Conservation (phyloP, 2,329 filamentous ascomycete genomes). For the Drechmeria coniospora region DNA sequence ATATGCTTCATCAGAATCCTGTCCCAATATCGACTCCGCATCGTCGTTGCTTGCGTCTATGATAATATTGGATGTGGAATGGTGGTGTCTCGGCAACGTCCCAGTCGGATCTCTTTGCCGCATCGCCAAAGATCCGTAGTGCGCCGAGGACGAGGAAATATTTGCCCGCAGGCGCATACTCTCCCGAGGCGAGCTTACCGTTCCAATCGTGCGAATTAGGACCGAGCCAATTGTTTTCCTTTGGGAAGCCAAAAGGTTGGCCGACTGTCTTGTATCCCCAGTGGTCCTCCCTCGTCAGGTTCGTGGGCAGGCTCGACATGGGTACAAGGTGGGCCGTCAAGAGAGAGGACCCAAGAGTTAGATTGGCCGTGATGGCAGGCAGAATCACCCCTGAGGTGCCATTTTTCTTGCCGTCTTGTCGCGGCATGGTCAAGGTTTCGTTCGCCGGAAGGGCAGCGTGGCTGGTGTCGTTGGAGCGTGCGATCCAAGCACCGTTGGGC, state of each 20-base stretch:
- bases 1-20: too few species aligned
- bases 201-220: constrained; percentile 21
- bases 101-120: constrained; percentile 27
- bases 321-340: constrained; percentile 31
- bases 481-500: constrained; percentile 12
- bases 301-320: constrained; percentile 12
- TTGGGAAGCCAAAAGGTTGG: constrained; percentile 25
- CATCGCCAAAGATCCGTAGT: constrained; percentile 35
- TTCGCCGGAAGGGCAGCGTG: constrained; percentile 14
- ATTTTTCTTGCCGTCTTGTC: constrained; percentile 20
- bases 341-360: constrained; percentile 29
- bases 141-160: constrained; percentile 35
- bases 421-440: constrained; percentile 25
- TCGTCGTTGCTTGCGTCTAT: too few species aligned
- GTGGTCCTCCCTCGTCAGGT: constrained; percentile 13
- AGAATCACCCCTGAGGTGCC: constrained; percentile 14
- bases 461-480: constrained; percentile 17
- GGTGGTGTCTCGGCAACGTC: constrained; percentile 24
- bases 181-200: constrained; percentile 29
- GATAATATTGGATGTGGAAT: constrained; percentile 35
- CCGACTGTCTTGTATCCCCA: constrained; percentile 27
- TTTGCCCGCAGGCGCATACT: constrained; percentile 29
- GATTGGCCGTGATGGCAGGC: constrained; percentile 23
- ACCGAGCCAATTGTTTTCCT: constrained; percentile 14
- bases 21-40: too few species aligned